A percentile compares a stretch with the other conserved stretches of the same genome.
Conservation (phyloP, 805 yeast species). For the Candida boleticola region DNA sequence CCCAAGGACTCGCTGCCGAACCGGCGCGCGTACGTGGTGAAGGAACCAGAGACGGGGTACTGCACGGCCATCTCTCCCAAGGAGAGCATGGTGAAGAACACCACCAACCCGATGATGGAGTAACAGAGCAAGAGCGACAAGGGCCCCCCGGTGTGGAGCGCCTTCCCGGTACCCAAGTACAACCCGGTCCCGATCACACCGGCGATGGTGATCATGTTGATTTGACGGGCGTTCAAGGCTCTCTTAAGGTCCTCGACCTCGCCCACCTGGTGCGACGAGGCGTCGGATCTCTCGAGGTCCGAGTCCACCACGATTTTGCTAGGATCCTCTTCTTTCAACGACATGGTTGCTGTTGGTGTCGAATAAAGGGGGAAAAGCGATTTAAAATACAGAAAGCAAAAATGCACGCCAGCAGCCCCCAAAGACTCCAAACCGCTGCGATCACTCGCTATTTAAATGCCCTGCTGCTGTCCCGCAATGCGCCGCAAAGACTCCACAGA, state of each 20-base stretch:
- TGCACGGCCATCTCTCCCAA: slow-evolving; percentile 58
- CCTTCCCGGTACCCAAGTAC: slow-evolving; percentile 30
- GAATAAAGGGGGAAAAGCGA: no score
- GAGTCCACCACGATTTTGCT: not conserved
- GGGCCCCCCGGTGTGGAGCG: slow-evolving; percentile 34
- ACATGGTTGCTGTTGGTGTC: no score
- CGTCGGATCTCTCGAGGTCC: not conserved
- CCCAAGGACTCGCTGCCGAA: slow-evolving; percentile 52
- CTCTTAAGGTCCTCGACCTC: slow-evolving; percentile 20
- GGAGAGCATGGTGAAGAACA: slow-evolving; percentile 51
- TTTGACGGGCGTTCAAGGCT: slow-evolving; percentile 21
- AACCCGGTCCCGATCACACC: slow-evolving; percentile 38
- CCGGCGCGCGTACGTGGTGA: slow-evolving; percentile 47
- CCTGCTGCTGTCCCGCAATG: no score
- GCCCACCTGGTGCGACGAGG: slow-evolving; percentile 4
- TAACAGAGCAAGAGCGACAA: slow-evolving; percentile 31
- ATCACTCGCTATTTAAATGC: no score
- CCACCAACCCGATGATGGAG: slow-evolving; percentile 39
- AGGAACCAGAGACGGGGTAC: slow-evolving; percentile 55
- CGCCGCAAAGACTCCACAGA: no score
- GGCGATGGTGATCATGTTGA: slow-evolving; percentile 36
- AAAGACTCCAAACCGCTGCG: no score
- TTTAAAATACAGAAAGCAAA: no score
- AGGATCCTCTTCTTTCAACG: not conserved
- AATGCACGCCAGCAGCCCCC: no score